Conservation (phyloP, 2,329 filamentous ascomycete genomes). For the Trichoderma sp. region DNA sequence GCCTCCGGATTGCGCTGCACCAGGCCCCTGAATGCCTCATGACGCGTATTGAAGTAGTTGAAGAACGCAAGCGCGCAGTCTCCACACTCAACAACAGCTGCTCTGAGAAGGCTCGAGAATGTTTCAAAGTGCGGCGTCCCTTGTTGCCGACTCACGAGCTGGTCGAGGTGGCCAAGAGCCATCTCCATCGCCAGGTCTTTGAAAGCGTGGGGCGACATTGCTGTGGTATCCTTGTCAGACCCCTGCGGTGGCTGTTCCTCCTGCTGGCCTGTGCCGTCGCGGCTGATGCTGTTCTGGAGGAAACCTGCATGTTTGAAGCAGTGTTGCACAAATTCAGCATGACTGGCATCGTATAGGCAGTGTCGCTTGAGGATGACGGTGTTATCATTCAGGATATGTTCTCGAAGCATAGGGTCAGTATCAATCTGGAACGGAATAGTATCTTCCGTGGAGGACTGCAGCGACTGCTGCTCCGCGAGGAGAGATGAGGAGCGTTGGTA, state of each 20-base stretch:
- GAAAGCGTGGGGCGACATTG: slow-evolving; percentile 34
- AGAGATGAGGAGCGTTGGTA: slow-evolving; percentile 80
- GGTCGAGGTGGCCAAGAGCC: slow-evolving; percentile 69
- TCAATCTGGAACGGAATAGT: slow-evolving; percentile 46
- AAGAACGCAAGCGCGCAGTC: slow-evolving; percentile 62
- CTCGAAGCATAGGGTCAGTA: slow-evolving; percentile 50
- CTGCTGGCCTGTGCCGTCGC: not conserved
- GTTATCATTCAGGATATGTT: slow-evolving; percentile 73
- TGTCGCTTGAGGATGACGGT: slow-evolving; percentile 73
- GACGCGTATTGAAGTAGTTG: slow-evolving; percentile 60
- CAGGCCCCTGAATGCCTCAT: slow-evolving; percentile 63
- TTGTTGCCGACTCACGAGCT: slow-evolving; percentile 72
- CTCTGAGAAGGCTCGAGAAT: slow-evolving; percentile 54
- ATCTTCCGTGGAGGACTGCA: slow-evolving; percentile 39
- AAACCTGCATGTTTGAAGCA: slow-evolving; percentile 61
- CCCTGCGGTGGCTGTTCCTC: not conserved
- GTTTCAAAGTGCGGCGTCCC: slow-evolving; percentile 64
- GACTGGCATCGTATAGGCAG: slow-evolving; percentile 74
- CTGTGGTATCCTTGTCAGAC: not conserved
- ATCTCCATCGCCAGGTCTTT: slow-evolving; percentile 57
- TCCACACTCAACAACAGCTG: slow-evolving; percentile 51
- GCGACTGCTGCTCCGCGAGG: slow-evolving; percentile 52
- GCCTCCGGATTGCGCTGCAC: slow-evolving; percentile 63
- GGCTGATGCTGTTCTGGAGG: slow-evolving; percentile 41
- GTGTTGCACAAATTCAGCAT: slow-evolving; percentile 66